Evolutionary conservation across 1,284 basidiomycete species (phyloP), one percentile per base, ranked within the genome.

Genomic region (Athelia sp.): DNA sequence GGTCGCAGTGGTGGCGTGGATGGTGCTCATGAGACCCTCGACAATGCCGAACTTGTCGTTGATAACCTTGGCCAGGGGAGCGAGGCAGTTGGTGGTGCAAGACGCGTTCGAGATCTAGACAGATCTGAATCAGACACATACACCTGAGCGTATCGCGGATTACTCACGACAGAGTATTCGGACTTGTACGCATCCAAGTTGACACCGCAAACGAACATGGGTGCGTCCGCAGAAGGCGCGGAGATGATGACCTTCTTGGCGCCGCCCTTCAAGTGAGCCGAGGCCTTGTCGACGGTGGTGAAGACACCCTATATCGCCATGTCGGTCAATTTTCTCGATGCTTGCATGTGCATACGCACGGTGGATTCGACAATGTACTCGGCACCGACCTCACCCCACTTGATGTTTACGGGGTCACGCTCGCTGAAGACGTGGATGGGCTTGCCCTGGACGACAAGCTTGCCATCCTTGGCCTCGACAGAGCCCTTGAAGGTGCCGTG

Each of bases 231-330:
- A 23, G 97, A 99, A 62, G 96, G 96, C 50, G 96, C 97, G 59
- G 96, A 98, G 82, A 99, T 99, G 78, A 99, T 81, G 68, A 99
- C 96, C 82, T 98, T 99, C 87, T 99, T 98, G 70, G 97, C 96
- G 71, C 97, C 97, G 66, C 97, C 96, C 77, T 97, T 95, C 75
- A 99, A 79, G 79, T 99, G 96, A 60, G 84, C 86, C 50, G 79
- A 79, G 53, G 97, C 96, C 79, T 90, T 90, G 14, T 90, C 88
- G 55, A 69, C 84, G 66, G 96, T 98, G 71, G 96, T 99, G 84
- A 99, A 99, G 70, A 99, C 96, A 88, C 97, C 96, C 82, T 84
- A 40, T 8, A 40, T 6, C 6, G n/a, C 9, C 15, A n/a, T n/a
- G n/a, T n/a, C n/a, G n/a, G 26, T 29, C 13, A 29, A 29, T 29